Evolutionary conservation across 2,329 filamentous ascomycete genomes (phyloP), one percentile per base, ranked within the genome.

Genomic region (Pseudopyrenochaeta lycopersici): DNA sequence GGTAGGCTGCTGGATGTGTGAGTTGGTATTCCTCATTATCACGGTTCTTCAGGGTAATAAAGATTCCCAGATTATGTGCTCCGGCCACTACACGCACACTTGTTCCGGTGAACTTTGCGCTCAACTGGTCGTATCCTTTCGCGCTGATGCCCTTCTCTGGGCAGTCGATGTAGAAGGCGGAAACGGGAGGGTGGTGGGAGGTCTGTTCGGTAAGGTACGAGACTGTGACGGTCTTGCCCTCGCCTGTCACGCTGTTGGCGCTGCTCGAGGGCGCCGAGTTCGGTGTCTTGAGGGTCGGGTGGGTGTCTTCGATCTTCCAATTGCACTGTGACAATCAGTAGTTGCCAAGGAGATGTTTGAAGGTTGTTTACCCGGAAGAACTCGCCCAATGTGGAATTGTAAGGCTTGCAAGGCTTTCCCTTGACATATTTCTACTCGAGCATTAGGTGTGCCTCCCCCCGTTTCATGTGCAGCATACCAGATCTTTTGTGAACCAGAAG

Each of bases 401-500:
- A 99, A 10, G 95, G 95, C 78, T 99, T 99, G 87, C 94, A 98
- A 38, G 95, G 95, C 81, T 93, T 96, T 55, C 94, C 94, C 81
- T 98, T 98, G 75, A 96, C 91, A 71, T 98, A 99, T 85, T 99
- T 99, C 85, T 88, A 54, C 38, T 46, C 39, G 14, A n/a, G 32
- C 21, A 39, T 68, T 45, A 68, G 70, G 63, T 65, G 62, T 52
- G 47, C 43, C 39, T 33, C 23, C 7, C 2, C 31, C 11, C 14
- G 31, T 30, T 30, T 17, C 21, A 20, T 18, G 21, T 20, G 50
- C 38, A 62, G 73, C 73, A 63, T 79, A 87, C 85, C 77, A 99
- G 77, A 76, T 99, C 95, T 77, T 99, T 99, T 59, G 95, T 98
- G 70, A 98, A 96, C 95, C 95, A 99, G 78, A 98, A 99, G 55